Conservation (phyloP, 2,329 filamentous ascomycete species). For the Pseudocercospora ulei region DNA sequence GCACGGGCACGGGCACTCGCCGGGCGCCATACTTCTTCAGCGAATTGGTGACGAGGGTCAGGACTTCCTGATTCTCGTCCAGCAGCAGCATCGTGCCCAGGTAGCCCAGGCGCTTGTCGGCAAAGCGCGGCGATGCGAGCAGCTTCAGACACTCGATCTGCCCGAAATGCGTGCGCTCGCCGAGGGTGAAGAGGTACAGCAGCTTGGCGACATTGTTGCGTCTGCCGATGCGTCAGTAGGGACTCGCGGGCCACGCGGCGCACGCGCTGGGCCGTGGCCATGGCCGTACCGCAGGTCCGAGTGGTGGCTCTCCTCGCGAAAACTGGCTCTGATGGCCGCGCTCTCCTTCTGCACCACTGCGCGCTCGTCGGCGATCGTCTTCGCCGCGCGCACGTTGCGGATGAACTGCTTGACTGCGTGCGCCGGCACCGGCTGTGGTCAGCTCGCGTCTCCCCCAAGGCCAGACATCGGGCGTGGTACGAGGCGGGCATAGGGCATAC, state of each 20-base stretch:
- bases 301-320: conserved; percentile 91
- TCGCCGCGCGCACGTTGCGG: conserved; percentile 93
- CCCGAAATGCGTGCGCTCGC: conserved; percentile 94
- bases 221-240: conserved; percentile 42
- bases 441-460: no score
- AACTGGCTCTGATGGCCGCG: conserved; percentile 91
- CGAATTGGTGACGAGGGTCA: conserved; percentile 95
- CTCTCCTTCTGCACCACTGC: conserved; percentile 99
- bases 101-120: conserved; percentile 92
- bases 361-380: conserved; percentile 97
- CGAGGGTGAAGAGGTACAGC: conserved; percentile 93
- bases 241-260: conserved; percentile 6
- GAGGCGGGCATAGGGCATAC: conserved; percentile 14
- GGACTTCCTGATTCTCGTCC: conserved; percentile 96
- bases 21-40: conserved; percentile 67
- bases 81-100: conserved; percentile 90
- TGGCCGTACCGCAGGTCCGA: conserved; percentile 68
- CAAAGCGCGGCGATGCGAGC: conserved; percentile 89
- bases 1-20: not conserved
- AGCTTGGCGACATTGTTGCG: conserved; percentile 98
- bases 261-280: conserved; percentile 1
- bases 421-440: no score
- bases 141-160: conserved; percentile 99
- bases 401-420: conserved; percentile 94
- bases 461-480: no score